Evolutionary conservation across 805 yeast genomes (phyloP).

Genomic region (Candida nemodendra): DNA sequence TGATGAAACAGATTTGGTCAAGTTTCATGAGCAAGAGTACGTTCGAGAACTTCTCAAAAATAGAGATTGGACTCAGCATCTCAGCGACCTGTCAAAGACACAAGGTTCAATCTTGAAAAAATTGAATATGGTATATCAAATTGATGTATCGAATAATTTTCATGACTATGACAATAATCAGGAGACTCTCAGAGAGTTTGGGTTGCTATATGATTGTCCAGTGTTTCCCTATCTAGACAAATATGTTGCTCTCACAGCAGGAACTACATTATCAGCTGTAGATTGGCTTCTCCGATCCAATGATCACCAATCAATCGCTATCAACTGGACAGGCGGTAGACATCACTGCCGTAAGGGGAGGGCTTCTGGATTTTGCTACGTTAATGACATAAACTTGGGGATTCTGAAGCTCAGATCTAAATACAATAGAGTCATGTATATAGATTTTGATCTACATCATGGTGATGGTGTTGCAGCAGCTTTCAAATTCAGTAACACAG

Average conservation of each 20-base stretch:
- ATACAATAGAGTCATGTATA: conserved; percentile 50
- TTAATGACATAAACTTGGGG: conserved; percentile 64
- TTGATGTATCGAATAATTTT: background rate
- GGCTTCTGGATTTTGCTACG: conserved; percentile 72
- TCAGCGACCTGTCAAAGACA: conserved; percentile 13
- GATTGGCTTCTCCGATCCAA: conserved; percentile 28
- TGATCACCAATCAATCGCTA: conserved; percentile 36
- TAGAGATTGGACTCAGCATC: conserved; percentile 21
- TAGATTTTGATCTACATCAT: conserved; percentile 76
- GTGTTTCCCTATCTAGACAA: conserved; percentile 51
- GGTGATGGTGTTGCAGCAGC: conserved; percentile 79
- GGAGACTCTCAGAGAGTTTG: conserved; percentile 35
- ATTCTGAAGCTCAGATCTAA: conserved; percentile 49
- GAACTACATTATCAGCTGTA: conserved; percentile 56
- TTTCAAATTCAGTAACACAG: conserved; percentile 52
- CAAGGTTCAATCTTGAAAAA: conserved; percentile 10
- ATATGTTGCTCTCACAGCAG: conserved; percentile 51
- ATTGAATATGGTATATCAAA: conserved; percentile 1
- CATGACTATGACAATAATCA: conserved; percentile 10
- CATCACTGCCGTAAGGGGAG: conserved; percentile 58
- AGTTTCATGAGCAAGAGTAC: conserved; percentile 50
- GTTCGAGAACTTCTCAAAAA: conserved; percentile 38
- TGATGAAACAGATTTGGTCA: conserved; percentile 37
- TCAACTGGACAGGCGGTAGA: conserved; percentile 81
- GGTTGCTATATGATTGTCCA: conserved; percentile 64